Evolutionary conservation across 192 early-diverging fungal species (phyloP).

Genomic region (Tieghemiomyces parasiticus): DNA sequence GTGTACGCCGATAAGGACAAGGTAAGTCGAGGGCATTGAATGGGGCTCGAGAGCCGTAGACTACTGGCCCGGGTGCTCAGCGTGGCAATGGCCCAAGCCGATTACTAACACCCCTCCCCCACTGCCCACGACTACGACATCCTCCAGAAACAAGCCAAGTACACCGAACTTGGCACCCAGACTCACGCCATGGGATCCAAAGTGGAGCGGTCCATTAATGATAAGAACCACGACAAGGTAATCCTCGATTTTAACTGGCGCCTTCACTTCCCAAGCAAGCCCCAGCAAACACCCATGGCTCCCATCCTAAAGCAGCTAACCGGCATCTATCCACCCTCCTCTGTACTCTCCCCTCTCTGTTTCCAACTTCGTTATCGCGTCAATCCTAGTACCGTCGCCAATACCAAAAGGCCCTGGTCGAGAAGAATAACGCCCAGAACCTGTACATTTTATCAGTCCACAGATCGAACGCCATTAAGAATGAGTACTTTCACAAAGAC

Average conservation of each 20-base stretch:
- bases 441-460: background rate
- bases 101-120: too few species aligned
- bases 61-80: too few species aligned
- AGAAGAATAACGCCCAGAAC: slow-evolving; percentile 6
- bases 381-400: background rate
- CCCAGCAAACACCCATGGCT: too few species aligned
- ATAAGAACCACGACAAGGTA: slow-evolving; percentile 6
- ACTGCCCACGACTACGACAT: too few species aligned
- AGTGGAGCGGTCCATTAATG: background rate
- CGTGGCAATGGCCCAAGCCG: too few species aligned
- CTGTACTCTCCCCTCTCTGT: too few species aligned
- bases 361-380: too few species aligned
- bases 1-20: slow-evolving; percentile 5
- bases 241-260: too few species aligned
- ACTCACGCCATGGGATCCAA: background rate
- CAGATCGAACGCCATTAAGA: background rate
- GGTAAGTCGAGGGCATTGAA: background rate
- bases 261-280: too few species aligned
- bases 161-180: background rate
- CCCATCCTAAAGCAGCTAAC: too few species aligned
- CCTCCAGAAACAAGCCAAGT: slow-evolving; percentile 1
- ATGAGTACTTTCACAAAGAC: background rate
- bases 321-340: too few species aligned
- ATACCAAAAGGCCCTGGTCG: background rate
- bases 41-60: too few species aligned